Conservation (phyloP, 352 stramenopile species). For the Peronospora belbahrii region DNA sequence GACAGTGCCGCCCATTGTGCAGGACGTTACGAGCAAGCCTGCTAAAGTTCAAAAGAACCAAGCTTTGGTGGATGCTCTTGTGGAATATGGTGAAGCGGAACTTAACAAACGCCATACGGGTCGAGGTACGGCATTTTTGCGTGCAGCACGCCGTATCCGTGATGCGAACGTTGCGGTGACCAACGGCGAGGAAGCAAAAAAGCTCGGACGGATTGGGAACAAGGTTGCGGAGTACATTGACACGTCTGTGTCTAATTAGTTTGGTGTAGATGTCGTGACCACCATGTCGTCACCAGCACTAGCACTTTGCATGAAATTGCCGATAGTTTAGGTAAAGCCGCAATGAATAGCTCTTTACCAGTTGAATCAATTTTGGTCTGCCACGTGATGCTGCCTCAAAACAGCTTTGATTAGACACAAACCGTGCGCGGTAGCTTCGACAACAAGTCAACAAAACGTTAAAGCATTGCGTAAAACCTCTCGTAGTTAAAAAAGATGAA, state of each 20-base stretch:
- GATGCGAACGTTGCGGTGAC: slow-evolving; percentile 40
- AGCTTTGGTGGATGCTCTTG: slow-evolving; percentile 48
- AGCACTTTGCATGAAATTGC: slow-evolving; percentile 2
- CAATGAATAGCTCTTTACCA: neutral
- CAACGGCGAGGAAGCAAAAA: slow-evolving; percentile 42
- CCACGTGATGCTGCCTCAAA: too few relatives aligned
- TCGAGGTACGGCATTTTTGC: slow-evolving; percentile 54
- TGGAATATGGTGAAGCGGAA: slow-evolving; percentile 49
- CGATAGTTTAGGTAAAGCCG: neutral
- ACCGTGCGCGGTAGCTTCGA: too few relatives aligned
- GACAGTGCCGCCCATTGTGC: slow-evolving; percentile 37
- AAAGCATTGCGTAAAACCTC: too few relatives aligned
- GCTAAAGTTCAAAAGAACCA: slow-evolving; percentile 50
- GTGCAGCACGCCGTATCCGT: slow-evolving; percentile 47
- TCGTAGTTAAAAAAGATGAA: slow-evolving; percentile 1
- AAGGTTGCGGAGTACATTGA: slow-evolving; percentile 60
- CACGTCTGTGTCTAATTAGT: slow-evolving; percentile 24
- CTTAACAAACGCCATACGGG: slow-evolving; percentile 47
- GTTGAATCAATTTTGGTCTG: neutral
- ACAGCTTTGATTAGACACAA: too few relatives aligned
- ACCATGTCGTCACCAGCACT: slow-evolving; percentile 4
- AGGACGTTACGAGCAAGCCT: slow-evolving; percentile 34
- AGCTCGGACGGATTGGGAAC: slow-evolving; percentile 47
- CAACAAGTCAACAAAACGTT: too few relatives aligned
- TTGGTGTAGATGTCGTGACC: neutral